Evolutionary conservation across 176 grass and related monocot species (phyloP), one percentile per base, ranked within the genome.

Genomic region (Bonia amplexicaulis): DNA sequence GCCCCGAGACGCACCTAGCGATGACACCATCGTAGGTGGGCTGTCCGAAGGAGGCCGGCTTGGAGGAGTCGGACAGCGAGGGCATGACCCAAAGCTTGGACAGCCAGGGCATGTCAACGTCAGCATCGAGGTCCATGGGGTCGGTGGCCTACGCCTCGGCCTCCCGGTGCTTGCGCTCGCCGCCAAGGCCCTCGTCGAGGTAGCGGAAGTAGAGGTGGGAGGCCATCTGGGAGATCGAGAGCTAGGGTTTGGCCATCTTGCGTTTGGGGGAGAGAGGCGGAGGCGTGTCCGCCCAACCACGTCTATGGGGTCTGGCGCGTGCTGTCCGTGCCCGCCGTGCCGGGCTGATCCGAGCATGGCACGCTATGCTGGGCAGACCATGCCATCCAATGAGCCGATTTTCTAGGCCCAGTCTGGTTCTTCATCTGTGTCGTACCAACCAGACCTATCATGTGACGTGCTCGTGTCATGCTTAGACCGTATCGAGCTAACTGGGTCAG

Each of bases 21-120:
- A 99, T 96, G 58, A 99, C 86, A 53, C 96, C 93, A 53, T 94
- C 96, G 84, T 94, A 99, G 57, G 91, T 94, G 55, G 96, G 93
- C 40, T 89, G 90, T 11, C 91, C 93, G 60, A 98, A 95, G 51
- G 88, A 76, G 49, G 81, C 89, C 1, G 96, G 96, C 86, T 89
- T 93, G 71, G 94, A 88, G 6, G 96, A 93, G 73, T 98, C 91
- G 16, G 85, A 90, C 1, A 84, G 57, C 45, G 96, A 98, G 7
- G 96, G 83, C 37, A 94, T 33, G 29, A 91, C 93, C 11, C 89
- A 78, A 72, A 89, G 70, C 87, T 98, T 98, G 1, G 93, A 85
- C 39, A 93, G 88, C 41, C 86, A 81, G 45, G 80, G 76, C 1
- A 60, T 62, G 52, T 77, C 71, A 13, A 53, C 68, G 57, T 76